Conservation (phyloP, 176 grass and related monocot genomes). For the Zoysia pacifica region DNA sequence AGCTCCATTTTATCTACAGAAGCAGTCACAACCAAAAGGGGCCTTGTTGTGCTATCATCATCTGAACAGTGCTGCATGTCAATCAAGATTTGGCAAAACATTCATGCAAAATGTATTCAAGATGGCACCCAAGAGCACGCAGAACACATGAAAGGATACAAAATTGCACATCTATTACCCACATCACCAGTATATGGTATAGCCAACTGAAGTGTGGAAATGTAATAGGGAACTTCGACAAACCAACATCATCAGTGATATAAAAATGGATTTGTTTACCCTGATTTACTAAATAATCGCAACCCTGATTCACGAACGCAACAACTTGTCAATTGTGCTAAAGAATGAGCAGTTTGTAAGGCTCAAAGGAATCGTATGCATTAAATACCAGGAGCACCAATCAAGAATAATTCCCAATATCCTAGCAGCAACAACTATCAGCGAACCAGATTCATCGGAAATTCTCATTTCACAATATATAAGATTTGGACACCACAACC, state of each 20-base stretch:
- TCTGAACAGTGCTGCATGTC: conserved; percentile 83
- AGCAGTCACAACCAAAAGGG: conserved; percentile 89
- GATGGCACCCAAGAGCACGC: not conserved
- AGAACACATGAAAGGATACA: not conserved
- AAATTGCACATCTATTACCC: not conserved
- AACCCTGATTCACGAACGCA: not conserved
- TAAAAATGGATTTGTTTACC: not conserved
- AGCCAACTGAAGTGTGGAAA: conserved; percentile 1
- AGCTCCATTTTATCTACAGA: conserved; percentile 93
- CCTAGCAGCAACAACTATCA: not conserved
- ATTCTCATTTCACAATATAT: not conserved
- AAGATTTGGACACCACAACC: not conserved
- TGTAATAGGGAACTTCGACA: not conserved
- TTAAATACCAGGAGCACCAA: not conserved
- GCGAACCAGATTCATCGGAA: not conserved
- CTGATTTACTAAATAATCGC: not conserved
- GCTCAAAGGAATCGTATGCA: not conserved
- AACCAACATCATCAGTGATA: not conserved
- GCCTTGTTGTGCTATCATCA: conserved; percentile 87
- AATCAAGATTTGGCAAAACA: conserved; percentile 19
- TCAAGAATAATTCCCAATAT: not conserved
- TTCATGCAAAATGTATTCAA: not conserved
- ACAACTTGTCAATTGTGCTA: not conserved
- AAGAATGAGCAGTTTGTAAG: not conserved
- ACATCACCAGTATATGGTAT: conserved; percentile 3